Conservation (phyloP, 176 grass and related monocot genomes). For the Saccharum spontaneum region DNA sequence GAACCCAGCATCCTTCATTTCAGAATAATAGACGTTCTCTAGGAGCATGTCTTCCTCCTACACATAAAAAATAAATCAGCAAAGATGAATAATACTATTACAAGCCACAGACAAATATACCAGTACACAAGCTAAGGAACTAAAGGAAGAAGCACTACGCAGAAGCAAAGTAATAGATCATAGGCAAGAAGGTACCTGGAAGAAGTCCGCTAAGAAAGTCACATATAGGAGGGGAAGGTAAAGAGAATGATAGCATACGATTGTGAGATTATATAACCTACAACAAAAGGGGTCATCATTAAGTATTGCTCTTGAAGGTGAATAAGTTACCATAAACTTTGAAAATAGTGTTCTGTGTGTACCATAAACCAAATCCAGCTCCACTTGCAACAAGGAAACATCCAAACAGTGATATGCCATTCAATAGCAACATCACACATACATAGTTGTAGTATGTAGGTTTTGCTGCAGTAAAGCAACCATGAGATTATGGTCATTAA, state of each 20-base stretch:
- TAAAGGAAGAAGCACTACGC: neutral
- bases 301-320: slow-evolving; percentile 34
- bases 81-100: slow-evolving; percentile 10
- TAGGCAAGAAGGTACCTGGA: slow-evolving; percentile 63
- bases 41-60: slow-evolving; percentile 97
- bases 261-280: slow-evolving; percentile 89
- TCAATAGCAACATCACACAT: slow-evolving; percentile 82
- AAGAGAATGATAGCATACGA: slow-evolving; percentile 87
- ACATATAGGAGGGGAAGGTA: slow-evolving; percentile 94
- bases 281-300: neutral
- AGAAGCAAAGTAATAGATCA: slow-evolving; percentile 5
- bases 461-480: slow-evolving; percentile 67
- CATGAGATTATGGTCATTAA: slow-evolving; percentile 23
- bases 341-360: slow-evolving; percentile 8
- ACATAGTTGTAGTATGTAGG: slow-evolving; percentile 96
- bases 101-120: slow-evolving; percentile 1
- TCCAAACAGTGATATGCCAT: slow-evolving; percentile 70
- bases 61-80: slow-evolving; percentile 6
- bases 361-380: slow-evolving; percentile 95
- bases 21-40: slow-evolving; percentile 97
- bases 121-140: neutral
- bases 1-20: slow-evolving; percentile 99
- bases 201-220: slow-evolving; percentile 95
- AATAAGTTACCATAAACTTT: slow-evolving; percentile 25
- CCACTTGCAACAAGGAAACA: slow-evolving; percentile 74